Base-by-base conservation (phyloP, 2,329 filamentous ascomycete species). In the Xylaria digitata region DNA sequence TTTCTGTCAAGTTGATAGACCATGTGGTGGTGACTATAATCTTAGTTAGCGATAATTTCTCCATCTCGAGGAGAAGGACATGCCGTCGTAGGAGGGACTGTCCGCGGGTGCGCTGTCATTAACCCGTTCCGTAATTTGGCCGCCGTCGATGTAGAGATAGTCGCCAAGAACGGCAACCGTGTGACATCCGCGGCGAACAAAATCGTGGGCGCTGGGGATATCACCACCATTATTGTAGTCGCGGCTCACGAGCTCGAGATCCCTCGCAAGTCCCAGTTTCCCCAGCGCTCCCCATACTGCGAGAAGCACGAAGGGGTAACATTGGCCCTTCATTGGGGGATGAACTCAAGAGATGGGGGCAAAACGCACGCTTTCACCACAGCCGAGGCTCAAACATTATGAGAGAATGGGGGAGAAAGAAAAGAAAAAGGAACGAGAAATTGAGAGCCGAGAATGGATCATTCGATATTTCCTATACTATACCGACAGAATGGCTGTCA, bases 131-230 rank as follows among this genome's bases (percentile, higher is more conserved):
- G 73, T 78, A 1, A 79, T 58, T 64, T 78, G 74, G 17, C 80
- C 80, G 50, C 79, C 79, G 61, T 81, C 79, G 53, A 81, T 75
- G 58, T 80, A 82, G 43, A 78, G 67, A 52, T 79, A 79, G 61
- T 80, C 75, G 9, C 78, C 78, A 13, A 80, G 61, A n/a, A 77
- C 74, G 52, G 75, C 73, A 21, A 74, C 74, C 1, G 64, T 70
- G 17, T 63, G 59, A 21, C 61, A 67, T 8, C 48, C 61, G 23
- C 63, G 68, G 43, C 68, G 68, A 40, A 74, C 52, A 67, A 75
- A 76, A 66, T 70, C 68, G 5, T 71, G 66, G 54, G 67, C 67
- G 46, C 70, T 72, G 49, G 74, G 74, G 30, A 65, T 67, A 52
- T 67, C 54, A 49, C 49, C 53, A 49, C 43, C 26, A 59, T 60